Evolutionary conservation across 2,329 filamentous ascomycete genomes (phyloP).

Genomic region (Aspergillus novofumigatus): DNA sequence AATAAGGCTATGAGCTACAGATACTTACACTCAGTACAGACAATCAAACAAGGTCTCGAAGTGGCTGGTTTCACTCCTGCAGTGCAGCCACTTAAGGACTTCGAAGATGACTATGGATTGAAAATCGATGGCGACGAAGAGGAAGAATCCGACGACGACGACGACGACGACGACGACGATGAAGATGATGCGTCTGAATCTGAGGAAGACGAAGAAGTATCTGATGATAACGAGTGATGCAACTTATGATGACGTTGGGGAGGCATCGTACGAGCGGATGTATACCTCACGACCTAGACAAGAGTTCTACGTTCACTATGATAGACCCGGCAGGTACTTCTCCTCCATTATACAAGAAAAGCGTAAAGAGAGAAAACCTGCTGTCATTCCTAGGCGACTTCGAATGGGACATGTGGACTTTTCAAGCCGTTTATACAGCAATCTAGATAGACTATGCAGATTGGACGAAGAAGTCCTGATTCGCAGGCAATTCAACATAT

Average conservation of each 20-base stretch:
- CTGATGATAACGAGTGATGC: slow-evolving; percentile 27
- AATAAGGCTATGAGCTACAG: slow-evolving; percentile 2
- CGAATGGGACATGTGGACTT: not conserved
- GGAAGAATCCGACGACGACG: slow-evolving; percentile 52
- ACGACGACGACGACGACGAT: slow-evolving; percentile 31
- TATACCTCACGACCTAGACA: not conserved
- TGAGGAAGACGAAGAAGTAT: slow-evolving; percentile 46
- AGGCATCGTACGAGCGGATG: slow-evolving; percentile 9
- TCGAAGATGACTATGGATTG: slow-evolving; percentile 86
- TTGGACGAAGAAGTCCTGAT: not conserved
- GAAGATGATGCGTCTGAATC: slow-evolving; percentile 43
- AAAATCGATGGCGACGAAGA: slow-evolving; percentile 59
- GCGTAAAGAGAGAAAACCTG: not conserved
- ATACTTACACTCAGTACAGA: slow-evolving; percentile 46
- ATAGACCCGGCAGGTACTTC: not conserved
- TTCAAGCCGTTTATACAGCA: not conserved
- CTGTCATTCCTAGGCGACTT: no score
- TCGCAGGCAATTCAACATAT: not conserved
- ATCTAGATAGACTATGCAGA: not conserved
- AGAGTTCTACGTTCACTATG: not conserved
- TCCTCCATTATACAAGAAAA: not conserved
- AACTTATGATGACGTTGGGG: slow-evolving; percentile 4
- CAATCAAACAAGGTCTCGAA: slow-evolving; percentile 69
- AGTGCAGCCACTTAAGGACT: slow-evolving; percentile 69
- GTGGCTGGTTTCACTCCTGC: slow-evolving; percentile 74